Evolutionary conservation across 441 rosid species (phyloP).

Genomic region (Populus hybrid): DNA sequence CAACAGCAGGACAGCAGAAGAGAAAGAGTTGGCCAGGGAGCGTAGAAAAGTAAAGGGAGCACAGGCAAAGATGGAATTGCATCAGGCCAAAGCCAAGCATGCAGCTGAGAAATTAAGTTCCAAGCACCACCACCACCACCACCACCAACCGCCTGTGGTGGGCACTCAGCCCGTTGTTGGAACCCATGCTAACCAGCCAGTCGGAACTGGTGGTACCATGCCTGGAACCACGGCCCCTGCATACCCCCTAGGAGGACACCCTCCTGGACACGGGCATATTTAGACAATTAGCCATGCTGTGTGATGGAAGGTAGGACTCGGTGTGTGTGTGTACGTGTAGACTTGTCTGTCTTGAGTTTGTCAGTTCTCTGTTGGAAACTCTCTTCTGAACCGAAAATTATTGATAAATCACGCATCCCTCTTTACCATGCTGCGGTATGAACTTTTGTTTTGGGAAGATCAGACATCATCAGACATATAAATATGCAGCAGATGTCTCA

Average conservation of each 20-base stretch:
- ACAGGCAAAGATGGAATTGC: constrained; percentile 55
- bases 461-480: background rate
- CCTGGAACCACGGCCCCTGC: constrained; percentile 27
- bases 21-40: constrained; percentile 51
- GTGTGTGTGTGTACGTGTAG: background rate
- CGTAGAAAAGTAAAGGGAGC: constrained; percentile 60
- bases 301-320: background rate
- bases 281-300: background rate
- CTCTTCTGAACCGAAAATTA: background rate
- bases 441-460: background rate
- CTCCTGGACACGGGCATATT: constrained; percentile 8
- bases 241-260: constrained; percentile 33
- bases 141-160: constrained; percentile 15
- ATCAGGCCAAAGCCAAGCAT: constrained; percentile 43
- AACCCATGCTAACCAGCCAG: background rate
- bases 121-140: constrained; percentile 28
- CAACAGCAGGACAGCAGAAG: constrained; percentile 52
- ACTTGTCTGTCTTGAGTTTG: background rate
- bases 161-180: constrained; percentile 16
- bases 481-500: background rate
- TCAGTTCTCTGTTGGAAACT: background rate
- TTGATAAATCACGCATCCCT: background rate
- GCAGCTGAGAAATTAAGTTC: constrained; percentile 38
- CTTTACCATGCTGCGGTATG: background rate
- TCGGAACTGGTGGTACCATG: constrained; percentile 19